Evolutionary conservation across 495 filamentous ascomycete genomes (phyloP), one percentile per base, ranked within the genome.

Genomic region (Hypoxylon trugodes): DNA sequence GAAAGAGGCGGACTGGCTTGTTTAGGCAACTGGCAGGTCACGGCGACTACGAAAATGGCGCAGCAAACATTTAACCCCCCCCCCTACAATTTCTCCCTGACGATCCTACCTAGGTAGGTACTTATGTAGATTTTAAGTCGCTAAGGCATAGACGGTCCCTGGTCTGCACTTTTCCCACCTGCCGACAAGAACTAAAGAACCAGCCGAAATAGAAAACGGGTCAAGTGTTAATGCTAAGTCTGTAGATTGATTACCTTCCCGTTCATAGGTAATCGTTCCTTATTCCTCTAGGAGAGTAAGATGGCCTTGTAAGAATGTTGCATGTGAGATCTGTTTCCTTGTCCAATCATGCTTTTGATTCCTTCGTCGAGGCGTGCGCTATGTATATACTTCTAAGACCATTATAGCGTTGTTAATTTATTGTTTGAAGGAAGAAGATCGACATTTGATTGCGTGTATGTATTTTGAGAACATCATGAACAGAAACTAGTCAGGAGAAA

Each of bases 181-280:
- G 61, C 51, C 63, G 55, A 55, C 36, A 41, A 38, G 45, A 53
- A 59, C 42, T 36, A 42, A 41, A 38, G 45, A 53, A 59, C 42
- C 41, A 66, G 24, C 56, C 62, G 64, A 62, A 48, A 62, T 67
- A 57, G 58, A 67, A 67, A 67, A 53, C 53, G 64, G 64, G 64
- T 59, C 64, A 67, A 59, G 58, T 58, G 42, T 42, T 49, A 54
- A n/a, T 32, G 64, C 58, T 48, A 67, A 67, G 63, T 12, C 52
- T 25, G 32, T 47, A 45, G 38, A 15, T 63, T 12, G 13, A 43
- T 48, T 41, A 46, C 41, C 13, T 26, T 6, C 26, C 30, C 15
- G 50, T 36, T 43, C 10, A 43, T 9, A 32, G 28, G 30, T 25
- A 10, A 37, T 43, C 38, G 4, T 47, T 15, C 18, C 32, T 37